Percentiles rank a stretch among this genome's conserved stretches.
Evolutionary conservation across 495 filamentous ascomycete genomes (phyloP).

Genomic region (Hypoxylon perforatum): DNA sequence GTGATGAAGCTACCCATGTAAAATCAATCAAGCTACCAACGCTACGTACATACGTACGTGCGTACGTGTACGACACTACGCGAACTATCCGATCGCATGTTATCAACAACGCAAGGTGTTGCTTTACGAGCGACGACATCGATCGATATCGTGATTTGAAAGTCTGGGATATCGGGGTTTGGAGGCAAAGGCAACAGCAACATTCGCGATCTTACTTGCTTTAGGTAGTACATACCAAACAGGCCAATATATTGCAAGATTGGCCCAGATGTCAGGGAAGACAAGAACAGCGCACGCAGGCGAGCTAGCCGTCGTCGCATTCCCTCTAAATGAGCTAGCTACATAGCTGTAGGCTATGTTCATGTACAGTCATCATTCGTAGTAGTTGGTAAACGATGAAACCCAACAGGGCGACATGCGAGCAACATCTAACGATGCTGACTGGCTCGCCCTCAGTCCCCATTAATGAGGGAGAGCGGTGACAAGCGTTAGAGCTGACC

Average conservation of each 20-base stretch:
- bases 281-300: not conserved
- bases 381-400: constrained; percentile 25
- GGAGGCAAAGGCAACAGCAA: constrained; percentile 28
- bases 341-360: not conserved
- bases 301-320: not conserved
- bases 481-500: constrained; percentile 39
- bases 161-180: constrained; percentile 25
- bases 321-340: not conserved
- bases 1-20: not conserved
- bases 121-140: constrained; percentile 10
- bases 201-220: constrained; percentile 33
- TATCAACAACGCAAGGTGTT: not conserved
- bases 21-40: constrained; percentile 11
- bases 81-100: constrained; percentile 11
- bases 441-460: constrained; percentile 25
- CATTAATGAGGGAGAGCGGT: constrained; percentile 30
- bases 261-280: not conserved
- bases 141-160: constrained; percentile 34
- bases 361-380: constrained; percentile 22
- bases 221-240: constrained; percentile 5
- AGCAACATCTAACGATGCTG: constrained; percentile 5
- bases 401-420: constrained; percentile 16
- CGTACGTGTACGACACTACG: not conserved
- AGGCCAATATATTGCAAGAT: constrained; percentile 34
- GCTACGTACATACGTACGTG: not conserved